Conservation (phyloP, 306 rosid genomes). For the Crotalaria pallida region DNA sequence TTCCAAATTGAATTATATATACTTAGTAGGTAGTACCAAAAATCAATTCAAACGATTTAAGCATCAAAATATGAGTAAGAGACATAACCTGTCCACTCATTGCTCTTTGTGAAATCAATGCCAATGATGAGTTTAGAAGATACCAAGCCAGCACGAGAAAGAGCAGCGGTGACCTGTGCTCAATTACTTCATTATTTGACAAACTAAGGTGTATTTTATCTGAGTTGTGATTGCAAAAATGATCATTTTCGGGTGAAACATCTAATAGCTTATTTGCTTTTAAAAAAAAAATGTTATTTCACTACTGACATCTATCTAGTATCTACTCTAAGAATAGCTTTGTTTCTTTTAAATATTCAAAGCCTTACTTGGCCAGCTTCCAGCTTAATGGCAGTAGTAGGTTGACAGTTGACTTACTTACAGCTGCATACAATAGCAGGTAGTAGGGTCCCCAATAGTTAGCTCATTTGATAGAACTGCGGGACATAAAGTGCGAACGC, state of each 20-base stretch:
- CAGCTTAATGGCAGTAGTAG: background rate
- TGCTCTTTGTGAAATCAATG: slow-evolving; percentile 93
- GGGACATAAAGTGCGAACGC: too few species aligned
- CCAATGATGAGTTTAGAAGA: slow-evolving; percentile 91
- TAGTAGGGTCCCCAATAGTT: too few species aligned
- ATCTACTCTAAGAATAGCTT: too few species aligned
- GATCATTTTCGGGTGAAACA: background rate
- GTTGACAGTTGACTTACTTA: too few species aligned
- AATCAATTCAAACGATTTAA: background rate
- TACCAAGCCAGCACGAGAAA: slow-evolving; percentile 76
- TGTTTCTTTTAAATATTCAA: too few species aligned
- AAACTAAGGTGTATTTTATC: background rate
- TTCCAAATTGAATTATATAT: slow-evolving; percentile 6
- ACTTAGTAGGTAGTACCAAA: background rate
- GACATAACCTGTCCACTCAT: slow-evolving; percentile 84
- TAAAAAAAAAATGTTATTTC: too few species aligned
- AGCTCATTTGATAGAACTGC: too few species aligned
- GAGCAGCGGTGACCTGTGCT: slow-evolving; percentile 78
- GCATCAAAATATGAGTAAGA: slow-evolving; percentile 16
- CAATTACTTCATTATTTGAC: slow-evolving; percentile 24
- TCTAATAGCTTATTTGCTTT: too few species aligned
- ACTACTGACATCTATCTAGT: too few species aligned
- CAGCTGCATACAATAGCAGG: too few species aligned
- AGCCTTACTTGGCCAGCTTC: background rate
- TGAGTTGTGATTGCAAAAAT: background rate